Base-by-base conservation (phyloP, 2,329 filamentous ascomycete species). In the Hirsutella thompsonii region DNA sequence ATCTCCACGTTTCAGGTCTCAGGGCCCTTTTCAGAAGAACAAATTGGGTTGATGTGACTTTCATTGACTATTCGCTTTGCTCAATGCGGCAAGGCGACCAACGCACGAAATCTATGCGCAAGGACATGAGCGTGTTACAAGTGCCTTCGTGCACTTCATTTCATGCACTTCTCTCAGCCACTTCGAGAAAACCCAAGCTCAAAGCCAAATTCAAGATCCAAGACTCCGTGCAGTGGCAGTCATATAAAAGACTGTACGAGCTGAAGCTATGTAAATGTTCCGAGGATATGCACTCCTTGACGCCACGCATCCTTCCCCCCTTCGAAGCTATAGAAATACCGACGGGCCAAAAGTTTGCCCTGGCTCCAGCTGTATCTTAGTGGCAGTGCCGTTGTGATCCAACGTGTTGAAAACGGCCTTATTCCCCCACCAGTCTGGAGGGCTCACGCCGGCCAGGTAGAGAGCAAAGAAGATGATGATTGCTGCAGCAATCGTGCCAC, bases 391-490 rank as follows among this genome's bases (percentile, higher is more conserved):
- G 18, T 46, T 46, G 47, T 62, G 61, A 48, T 76, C 74, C 40
- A 70, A 51, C 3, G 70, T 77, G 23, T 62, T 45, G 36, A 65
- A 52, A 3, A 65, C 65, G 6, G 58, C 64, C 18, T 61, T 55
- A 46, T 81, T 81, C 9, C 76, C 76, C 62, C 73, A 81, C 78
- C 82, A 86, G 9, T 64, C 52, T 0, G 79, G 76, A 43, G 74
- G 62, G 3, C 55, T 52, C 8, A 69, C 67, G 28, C 66, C 62
- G 2, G 79, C 79, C 47, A 85, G 56, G 42, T 77, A 75, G 21
- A 87, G 61, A 1, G 76, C 70, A 49, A 83, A 75, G 64, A 87
- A 83, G 43, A 86, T 79, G 43, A 86, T 56, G 29, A 87, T 70
- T 0, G 79, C 80, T 28, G 70, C 73, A 18, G 85, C 56, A 11